Evolutionary conservation across 352 stramenopile genomes (phyloP).

Genomic region (Phytophthora podocarpi): DNA sequence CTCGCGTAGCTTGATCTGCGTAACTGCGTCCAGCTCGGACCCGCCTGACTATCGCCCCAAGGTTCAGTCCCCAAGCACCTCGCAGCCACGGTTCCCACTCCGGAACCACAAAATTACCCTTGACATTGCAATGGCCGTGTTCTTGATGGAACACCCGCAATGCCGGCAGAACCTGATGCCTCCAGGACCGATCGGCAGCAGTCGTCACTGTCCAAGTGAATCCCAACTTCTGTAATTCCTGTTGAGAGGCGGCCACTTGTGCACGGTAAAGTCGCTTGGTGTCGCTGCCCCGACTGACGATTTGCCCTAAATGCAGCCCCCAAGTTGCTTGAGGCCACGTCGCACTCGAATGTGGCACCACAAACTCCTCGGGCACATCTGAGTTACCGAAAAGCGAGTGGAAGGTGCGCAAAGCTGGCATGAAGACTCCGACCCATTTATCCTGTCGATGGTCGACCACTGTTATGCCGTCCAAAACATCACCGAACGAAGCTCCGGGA

Average conservation of each 20-base stretch:
- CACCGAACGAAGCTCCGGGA: conserved; percentile 16
- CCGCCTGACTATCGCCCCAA: conserved; percentile 30
- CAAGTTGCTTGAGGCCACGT: conserved; percentile 20
- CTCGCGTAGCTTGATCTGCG: conserved; percentile 7
- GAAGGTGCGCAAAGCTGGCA: conserved; percentile 31
- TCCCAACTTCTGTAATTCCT: conserved; percentile 17
- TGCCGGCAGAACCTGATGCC: conserved; percentile 26
- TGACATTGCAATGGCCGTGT: conserved; percentile 28
- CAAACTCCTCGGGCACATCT: conserved; percentile 28
- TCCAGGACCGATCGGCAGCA: conserved; percentile 27
- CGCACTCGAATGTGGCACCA: conserved; percentile 21
- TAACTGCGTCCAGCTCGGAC: conserved; percentile 25
- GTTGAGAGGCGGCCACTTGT: conserved; percentile 20
- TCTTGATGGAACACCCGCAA: conserved; percentile 24
- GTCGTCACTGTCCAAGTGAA: conserved; percentile 32
- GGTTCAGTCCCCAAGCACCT: conserved; percentile 25
- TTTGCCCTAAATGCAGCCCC: conserved; percentile 30
- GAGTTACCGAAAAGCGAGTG: conserved; percentile 23
- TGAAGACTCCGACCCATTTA: conserved; percentile 29
- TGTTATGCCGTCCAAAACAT: conserved; percentile 21
- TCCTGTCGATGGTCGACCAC: conserved; percentile 11
- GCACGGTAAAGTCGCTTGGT: conserved; percentile 25
- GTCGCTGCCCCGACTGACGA: conserved; percentile 19
- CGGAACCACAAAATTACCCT: conserved; percentile 23
- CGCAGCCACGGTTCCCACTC: conserved; percentile 21